A percentile compares a stretch with the other conserved stretches of the same genome.
phyloP scores from a whole-genome alignment of 164 flowering plant genomes.

The Vitis vinifera region DNA sequence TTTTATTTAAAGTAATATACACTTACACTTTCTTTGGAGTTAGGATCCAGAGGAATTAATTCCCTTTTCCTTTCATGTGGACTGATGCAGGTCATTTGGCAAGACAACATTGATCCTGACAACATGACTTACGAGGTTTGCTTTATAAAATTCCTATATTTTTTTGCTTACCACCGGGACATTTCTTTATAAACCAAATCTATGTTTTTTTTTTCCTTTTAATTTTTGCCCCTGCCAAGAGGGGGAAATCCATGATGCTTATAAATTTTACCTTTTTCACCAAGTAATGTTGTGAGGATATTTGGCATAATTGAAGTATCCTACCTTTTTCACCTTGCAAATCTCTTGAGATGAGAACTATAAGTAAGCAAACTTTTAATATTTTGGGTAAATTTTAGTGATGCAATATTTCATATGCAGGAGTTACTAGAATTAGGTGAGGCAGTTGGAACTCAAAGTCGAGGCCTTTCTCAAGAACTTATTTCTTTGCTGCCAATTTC shows the following conservation, averaged over 20 bases:
- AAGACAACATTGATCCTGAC: slow-evolving; percentile 82
- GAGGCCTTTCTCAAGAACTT: slow-evolving; percentile 80
- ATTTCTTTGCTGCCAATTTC: slow-evolving; percentile 75
- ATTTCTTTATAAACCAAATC: background rate
- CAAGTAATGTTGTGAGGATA: background rate
- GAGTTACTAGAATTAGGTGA: slow-evolving; percentile 93
- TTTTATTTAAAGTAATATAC: background rate
- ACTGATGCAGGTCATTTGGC: slow-evolving; percentile 64
- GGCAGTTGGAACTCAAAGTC: slow-evolving; percentile 84
- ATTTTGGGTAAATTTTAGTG: background rate
- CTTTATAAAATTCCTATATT: background rate
- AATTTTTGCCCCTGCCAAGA: background rate
- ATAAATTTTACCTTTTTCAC: background rate
- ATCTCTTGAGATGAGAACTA: no score
- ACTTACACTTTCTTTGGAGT: background rate
- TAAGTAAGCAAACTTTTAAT: background rate
- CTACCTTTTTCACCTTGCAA: no score
- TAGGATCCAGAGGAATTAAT: background rate
- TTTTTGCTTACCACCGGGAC: background rate
- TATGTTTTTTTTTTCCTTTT: background rate
- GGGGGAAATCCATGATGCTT: no score
- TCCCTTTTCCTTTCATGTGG: slow-evolving; percentile 1
- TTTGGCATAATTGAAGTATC: no score
- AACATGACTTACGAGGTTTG: slow-evolving; percentile 94
- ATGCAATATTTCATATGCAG: slow-evolving; percentile 33